Conservation (phyloP, 352 stramenopile species). For the Phytophthora podocarpi region DNA sequence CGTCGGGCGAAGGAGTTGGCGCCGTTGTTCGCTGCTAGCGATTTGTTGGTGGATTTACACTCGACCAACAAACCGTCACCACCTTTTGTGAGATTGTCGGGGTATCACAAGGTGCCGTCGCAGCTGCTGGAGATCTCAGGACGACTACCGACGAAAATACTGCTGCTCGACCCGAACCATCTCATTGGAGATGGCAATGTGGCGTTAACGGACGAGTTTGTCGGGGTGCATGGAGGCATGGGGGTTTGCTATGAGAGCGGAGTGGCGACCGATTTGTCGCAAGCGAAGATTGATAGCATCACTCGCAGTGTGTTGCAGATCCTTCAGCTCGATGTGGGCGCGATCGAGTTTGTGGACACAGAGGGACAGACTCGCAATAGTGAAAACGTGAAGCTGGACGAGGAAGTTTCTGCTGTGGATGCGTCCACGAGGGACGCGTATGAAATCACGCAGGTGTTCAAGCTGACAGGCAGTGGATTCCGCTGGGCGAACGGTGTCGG, state of each 20-base stretch:
- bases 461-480: slow-evolving; percentile 60
- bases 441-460: slow-evolving; percentile 71
- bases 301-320: slow-evolving; percentile 51
- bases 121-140: slow-evolving; percentile 35
- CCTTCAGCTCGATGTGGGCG: slow-evolving; percentile 46
- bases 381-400: neutral
- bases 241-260: slow-evolving; percentile 77
- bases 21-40: slow-evolving; percentile 49
- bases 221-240: slow-evolving; percentile 58
- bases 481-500: slow-evolving; percentile 61
- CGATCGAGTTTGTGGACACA: slow-evolving; percentile 33
- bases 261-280: slow-evolving; percentile 56
- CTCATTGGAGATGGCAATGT: slow-evolving; percentile 60
- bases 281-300: slow-evolving; percentile 50
- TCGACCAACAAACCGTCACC: slow-evolving; percentile 80
- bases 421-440: slow-evolving; percentile 14
- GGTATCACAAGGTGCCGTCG: slow-evolving; percentile 35
- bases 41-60: slow-evolving; percentile 77
- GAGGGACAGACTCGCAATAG: neutral
- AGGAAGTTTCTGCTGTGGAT: neutral
- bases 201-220: slow-evolving; percentile 77
- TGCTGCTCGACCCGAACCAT: slow-evolving; percentile 70
- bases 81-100: slow-evolving; percentile 70
- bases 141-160: slow-evolving; percentile 53
- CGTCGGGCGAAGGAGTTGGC: slow-evolving; percentile 60